Evolutionary conservation across 2,329 filamentous ascomycete genomes (phyloP).

Genomic region (Fusarium secorum): DNA sequence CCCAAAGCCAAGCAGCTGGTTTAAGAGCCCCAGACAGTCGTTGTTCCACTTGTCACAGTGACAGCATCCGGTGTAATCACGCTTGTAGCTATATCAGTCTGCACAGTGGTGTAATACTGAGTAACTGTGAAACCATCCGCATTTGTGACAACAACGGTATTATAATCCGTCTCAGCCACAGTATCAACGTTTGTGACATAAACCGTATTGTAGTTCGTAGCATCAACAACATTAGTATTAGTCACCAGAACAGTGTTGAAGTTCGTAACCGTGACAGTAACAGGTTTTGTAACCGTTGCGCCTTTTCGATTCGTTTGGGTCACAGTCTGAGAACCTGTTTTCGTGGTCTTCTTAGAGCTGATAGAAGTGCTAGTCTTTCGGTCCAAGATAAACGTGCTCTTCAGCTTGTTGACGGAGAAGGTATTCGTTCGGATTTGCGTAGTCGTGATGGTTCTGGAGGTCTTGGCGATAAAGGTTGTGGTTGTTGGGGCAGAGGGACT

Average conservation of each 20-base stretch:
- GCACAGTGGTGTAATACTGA: background rate
- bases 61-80: background rate
- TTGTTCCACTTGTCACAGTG: background rate
- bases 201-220: background rate
- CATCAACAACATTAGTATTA: background rate
- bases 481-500: background rate
- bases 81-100: background rate
- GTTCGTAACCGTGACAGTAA: background rate
- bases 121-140: background rate
- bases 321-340: background rate
- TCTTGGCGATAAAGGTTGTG: background rate
- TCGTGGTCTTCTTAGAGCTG: rapidly evolving
- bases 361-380: background rate
- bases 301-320: background rate
- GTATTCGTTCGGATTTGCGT: background rate
- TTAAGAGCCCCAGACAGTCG: background rate
- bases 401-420: background rate
- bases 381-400: background rate
- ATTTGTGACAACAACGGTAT: background rate
- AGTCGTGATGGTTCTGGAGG: background rate
- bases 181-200: background rate
- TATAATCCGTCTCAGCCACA: background rate
- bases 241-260: background rate
- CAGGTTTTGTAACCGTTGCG: background rate
- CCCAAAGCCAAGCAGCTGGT: too few species aligned